Evolutionary conservation across 345 rosid genomes (phyloP).

Genomic region (Citropsis articulata): DNA sequence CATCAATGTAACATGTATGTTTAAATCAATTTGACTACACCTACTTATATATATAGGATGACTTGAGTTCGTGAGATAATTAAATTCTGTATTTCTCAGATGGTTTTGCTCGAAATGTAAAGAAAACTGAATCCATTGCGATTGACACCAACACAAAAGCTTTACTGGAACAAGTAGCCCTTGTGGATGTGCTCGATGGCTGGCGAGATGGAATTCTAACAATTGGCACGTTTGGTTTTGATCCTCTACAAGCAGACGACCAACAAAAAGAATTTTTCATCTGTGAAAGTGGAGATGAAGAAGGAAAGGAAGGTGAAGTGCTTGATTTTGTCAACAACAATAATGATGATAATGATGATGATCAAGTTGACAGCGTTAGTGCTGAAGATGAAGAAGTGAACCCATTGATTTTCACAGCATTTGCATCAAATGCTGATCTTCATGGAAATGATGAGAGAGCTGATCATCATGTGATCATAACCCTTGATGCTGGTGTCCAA

Average conservation of each 20-base stretch:
- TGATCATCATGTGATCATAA: constrained; percentile 23
- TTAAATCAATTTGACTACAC: background rate
- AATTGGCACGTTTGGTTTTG: constrained; percentile 87
- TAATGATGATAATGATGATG: background rate
- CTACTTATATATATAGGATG: background rate
- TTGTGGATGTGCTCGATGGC: constrained; percentile 66
- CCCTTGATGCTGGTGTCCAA: constrained; percentile 21
- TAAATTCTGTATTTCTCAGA: constrained; percentile 26
- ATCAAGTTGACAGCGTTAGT: constrained; percentile 16
- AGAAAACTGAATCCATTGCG: constrained; percentile 47
- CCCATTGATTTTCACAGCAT: constrained; percentile 55
- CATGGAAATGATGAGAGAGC: constrained; percentile 4
- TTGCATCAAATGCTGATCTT: constrained; percentile 4
- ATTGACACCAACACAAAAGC: constrained; percentile 55
- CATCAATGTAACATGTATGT: background rate
- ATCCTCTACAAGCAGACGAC: constrained; percentile 41
- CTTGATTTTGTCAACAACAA: constrained; percentile 8
- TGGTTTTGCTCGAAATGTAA: constrained; percentile 43
- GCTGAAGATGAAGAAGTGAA: constrained; percentile 43
- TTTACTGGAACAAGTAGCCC: constrained; percentile 60
- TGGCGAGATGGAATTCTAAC: constrained; percentile 85
- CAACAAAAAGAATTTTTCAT: constrained; percentile 28
- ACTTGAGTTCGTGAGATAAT: too few species aligned
- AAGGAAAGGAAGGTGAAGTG: constrained; percentile 22
- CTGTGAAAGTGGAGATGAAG: constrained; percentile 28